Percentiles rank a stretch among this genome's conserved stretches.
These are phyloP conservation scores for Ophiocordyceps unilateralis DNA, from an alignment of 2,329 filamentous ascomycete species.

Conservation along the genomic window DNA sequence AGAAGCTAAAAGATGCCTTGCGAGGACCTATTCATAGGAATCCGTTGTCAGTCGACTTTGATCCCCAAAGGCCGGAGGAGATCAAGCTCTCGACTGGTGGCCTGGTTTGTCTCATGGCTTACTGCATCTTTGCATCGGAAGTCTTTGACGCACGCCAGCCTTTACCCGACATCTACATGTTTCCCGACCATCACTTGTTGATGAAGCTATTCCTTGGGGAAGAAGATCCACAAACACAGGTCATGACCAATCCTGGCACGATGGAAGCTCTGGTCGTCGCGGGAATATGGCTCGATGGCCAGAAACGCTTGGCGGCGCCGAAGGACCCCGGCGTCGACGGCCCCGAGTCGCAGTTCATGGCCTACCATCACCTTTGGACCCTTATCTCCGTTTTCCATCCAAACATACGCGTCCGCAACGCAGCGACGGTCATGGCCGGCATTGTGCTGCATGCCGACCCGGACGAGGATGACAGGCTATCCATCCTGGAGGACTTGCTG, in stretches of 20 bases:
- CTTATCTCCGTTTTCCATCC: conserved; percentile 41
- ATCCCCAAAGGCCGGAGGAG: conserved; percentile 27
- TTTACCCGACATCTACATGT: conserved; percentile 35
- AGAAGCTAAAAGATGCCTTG: conserved; percentile 28
- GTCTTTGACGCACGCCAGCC: conserved; percentile 40
- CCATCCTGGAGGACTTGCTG: conserved; percentile 46
- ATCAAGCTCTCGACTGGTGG: conserved; percentile 43
- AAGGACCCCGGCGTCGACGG: conserved; percentile 13
- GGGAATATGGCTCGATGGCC: conserved; percentile 39
- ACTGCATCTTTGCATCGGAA: conserved; percentile 44
- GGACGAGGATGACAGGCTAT: conserved; percentile 37
- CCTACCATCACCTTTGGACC: conserved; percentile 42
- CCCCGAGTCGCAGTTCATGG: conserved; percentile 30
- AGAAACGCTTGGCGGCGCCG: conserved; percentile 20
- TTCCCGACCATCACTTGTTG: conserved; percentile 40
- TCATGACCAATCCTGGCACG: conserved; percentile 33
- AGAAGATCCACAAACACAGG: conserved; percentile 28
- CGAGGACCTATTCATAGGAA: conserved; percentile 22
- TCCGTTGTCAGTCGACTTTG: conserved; percentile 27
- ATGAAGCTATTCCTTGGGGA: conserved; percentile 34
- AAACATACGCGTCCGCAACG: conserved; percentile 34
- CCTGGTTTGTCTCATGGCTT: conserved; percentile 39
- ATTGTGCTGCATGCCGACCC: conserved; percentile 39
- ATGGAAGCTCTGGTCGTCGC: conserved; percentile 42
- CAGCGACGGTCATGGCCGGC: conserved; percentile 35